Evolutionary conservation across 805 yeast species (phyloP).

Genomic region (Teunomyces atbi): DNA sequence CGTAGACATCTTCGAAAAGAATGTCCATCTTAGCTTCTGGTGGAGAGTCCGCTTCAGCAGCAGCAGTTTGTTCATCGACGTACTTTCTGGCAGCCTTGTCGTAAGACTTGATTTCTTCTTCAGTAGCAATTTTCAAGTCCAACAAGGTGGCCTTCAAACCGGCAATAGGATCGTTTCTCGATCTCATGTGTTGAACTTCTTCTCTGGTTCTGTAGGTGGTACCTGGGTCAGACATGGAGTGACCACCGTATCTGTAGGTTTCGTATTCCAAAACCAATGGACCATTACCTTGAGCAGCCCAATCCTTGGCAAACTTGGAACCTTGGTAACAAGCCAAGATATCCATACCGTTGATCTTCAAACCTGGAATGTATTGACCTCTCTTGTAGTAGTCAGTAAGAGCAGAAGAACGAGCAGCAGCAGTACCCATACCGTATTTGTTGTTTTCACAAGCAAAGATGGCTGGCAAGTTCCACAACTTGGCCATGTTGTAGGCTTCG

Average conservation of each 20-base stretch:
- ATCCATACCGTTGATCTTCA: slow-evolving; percentile 99
- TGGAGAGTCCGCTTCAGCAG: slow-evolving; percentile 90
- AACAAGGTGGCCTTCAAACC: slow-evolving; percentile 86
- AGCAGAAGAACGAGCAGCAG: slow-evolving; percentile 96
- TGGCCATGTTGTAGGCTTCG: slow-evolving; percentile 98
- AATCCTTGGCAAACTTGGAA: slow-evolving; percentile 94
- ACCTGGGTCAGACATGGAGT: slow-evolving; percentile 99
- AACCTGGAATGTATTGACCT: slow-evolving; percentile 99
- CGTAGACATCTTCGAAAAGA: slow-evolving; percentile 94
- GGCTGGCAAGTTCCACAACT: slow-evolving; percentile 95
- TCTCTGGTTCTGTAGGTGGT: slow-evolving; percentile 99
- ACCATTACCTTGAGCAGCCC: slow-evolving; percentile 91
- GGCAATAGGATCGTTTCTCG: slow-evolving; percentile 95
- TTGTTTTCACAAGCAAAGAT: slow-evolving; percentile 97
- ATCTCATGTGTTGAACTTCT: slow-evolving; percentile 99
- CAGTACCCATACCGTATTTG: slow-evolving; percentile 99
- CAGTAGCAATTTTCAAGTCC: slow-evolving; percentile 83
- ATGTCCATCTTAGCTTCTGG: slow-evolving; percentile 96
- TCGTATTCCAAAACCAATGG: slow-evolving; percentile 95
- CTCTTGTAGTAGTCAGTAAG: slow-evolving; percentile 96
- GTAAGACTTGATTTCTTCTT: slow-evolving; percentile 89
- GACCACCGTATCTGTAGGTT: slow-evolving; percentile 99
- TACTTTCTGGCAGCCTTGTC: slow-evolving; percentile 96
- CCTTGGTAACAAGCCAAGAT: slow-evolving; percentile 93
- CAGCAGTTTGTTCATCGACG: slow-evolving; percentile 91